Base-by-base conservation (phyloP, 208 protist genomes). In the Trypanosoma melophagium region DNA sequence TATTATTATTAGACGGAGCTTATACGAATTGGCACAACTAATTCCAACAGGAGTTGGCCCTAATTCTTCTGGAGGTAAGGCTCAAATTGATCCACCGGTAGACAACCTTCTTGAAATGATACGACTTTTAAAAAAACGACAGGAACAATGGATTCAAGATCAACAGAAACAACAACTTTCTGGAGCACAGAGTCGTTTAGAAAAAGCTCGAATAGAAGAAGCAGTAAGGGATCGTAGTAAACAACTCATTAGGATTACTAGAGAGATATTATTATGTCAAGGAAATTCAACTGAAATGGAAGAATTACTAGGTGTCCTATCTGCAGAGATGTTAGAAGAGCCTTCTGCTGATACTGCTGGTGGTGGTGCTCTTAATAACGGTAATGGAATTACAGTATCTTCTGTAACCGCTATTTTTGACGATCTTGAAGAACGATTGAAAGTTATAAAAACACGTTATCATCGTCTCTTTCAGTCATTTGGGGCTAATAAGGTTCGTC, bases 21-120 rank as follows among this genome's bases (percentile, higher is more conserved):
- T 93, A 7, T 72, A 87, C n/a, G 82, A 90, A 63, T 74, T 93
- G 1, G 87, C 87, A 7, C 87, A 93, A 57, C 73, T 93, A 24
- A 71, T 93, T 38, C 61, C 73, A 22, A 72, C 75, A 9, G 68
- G 72, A 22, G 52, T 61, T 51, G 17, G 54, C 13, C 35, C 51
- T 35, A 60, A 35, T 38, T 53, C 63, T 44, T 35, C 35, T 53
- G 66, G 53, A 3, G 40, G 65, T 25, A 35, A 40, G 4, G 71
- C 70, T 47, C 80, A 74, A 60, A 81, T 94, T 54, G 77, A 83
- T 42, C 76, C 87, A 14, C 87, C 87, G 0, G 87, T 85, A 19
- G 54, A 56, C 13, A 74, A 83, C 51, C 57, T 94, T 35, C 38
- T 75, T n/a, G 83, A 85, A 16, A 94, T 94, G 84, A 74, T 89